A percentile compares a stretch with the other conserved stretches of the same genome.
phyloP scores from a whole-genome alignment of 2,329 filamentous ascomycete species.

The Xylaria sp. region DNA sequence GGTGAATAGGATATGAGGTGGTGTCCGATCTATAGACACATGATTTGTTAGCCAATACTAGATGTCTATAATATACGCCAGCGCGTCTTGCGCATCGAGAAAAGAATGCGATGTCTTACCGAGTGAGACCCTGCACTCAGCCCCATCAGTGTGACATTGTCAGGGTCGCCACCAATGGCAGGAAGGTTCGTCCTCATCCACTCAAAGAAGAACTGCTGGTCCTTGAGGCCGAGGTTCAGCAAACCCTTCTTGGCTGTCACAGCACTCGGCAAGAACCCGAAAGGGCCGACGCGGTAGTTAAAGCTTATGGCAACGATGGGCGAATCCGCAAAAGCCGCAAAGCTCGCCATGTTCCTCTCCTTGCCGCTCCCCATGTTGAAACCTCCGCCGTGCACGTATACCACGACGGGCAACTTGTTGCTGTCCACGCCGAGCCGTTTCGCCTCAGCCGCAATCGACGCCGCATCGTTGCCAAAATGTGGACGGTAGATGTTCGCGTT shows the following conservation, averaged over 20 bases:
- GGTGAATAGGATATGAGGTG: conserved; percentile 66
- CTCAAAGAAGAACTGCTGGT: conserved; percentile 67
- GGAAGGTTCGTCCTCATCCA: conserved; percentile 72
- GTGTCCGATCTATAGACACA: conserved; percentile 60
- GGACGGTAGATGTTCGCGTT: conserved; percentile 64
- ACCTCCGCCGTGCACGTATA: conserved; percentile 72
- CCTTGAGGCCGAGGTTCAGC: conserved; percentile 72
- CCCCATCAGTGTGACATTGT: conserved; percentile 70
- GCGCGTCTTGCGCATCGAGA: conserved; percentile 46
- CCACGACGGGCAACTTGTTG: conserved; percentile 59
- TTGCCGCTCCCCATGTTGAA: conserved; percentile 67
- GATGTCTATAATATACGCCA: not conserved
- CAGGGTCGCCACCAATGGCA: conserved; percentile 68
- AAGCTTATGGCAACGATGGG: conserved; percentile 69
- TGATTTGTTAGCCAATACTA: conserved; percentile 10
- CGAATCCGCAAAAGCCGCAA: conserved; percentile 65
- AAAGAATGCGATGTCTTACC: conserved; percentile 41
- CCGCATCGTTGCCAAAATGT: conserved; percentile 45
- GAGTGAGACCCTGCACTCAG: conserved; percentile 72
- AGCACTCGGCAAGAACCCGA: conserved; percentile 75
- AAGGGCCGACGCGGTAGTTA: conserved; percentile 72
- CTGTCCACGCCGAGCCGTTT: conserved; percentile 44
- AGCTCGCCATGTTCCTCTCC: conserved; percentile 69
- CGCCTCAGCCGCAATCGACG: conserved; percentile 36
- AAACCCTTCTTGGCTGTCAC: conserved; percentile 64